Evolutionary conservation across 2,329 filamentous ascomycete genomes (phyloP), one percentile per base, ranked within the genome.

Genomic region (Calonectria crousiana): DNA sequence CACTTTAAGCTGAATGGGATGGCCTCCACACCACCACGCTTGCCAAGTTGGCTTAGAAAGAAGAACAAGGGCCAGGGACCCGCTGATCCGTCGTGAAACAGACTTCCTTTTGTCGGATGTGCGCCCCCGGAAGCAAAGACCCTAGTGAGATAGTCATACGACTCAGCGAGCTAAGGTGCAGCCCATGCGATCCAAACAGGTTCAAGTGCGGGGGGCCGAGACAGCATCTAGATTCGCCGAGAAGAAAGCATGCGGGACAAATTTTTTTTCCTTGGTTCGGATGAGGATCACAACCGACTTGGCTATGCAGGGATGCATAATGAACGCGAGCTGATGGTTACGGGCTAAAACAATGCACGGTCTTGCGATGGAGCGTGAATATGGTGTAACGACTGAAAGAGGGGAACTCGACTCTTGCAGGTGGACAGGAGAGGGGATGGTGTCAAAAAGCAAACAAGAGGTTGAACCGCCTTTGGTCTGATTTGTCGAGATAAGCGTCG

Each of bases 361-460:
- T 78, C 75, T 51, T 69, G 64, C 75, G 72, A 65, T 77, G 62
- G 32, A 53, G 71, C 79, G 79, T 81, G 79, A 81, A 81, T 76
- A 78, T 75, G 74, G 72, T 67, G 74, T 71, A 78, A 78, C 70
- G 69, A 71, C 32, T 64, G 60, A 73, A 66, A 62, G 78, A 65
- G 49, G 53, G 38, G 56, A 26, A 69, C 49, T 74, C 66, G 23
- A 60, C 68, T 47, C 30, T 66, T 68, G 44, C 49, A 70, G 69
- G 74, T 69, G 70, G 73, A 41, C 75, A 77, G 53, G 67, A 32
- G 53, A 49, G 51, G 65, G 28, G 47, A 58, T 74, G 58, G 56
- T 30, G 41, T 68, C 44, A 75, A 66, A 69, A 75, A 78, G 73
- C 52, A 73, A 65, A 69, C 65, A 74, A 14, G 71, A 66, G 26